Conservation (phyloP, 2,329 filamentous ascomycete genomes). For the Cytospora piceicola region DNA sequence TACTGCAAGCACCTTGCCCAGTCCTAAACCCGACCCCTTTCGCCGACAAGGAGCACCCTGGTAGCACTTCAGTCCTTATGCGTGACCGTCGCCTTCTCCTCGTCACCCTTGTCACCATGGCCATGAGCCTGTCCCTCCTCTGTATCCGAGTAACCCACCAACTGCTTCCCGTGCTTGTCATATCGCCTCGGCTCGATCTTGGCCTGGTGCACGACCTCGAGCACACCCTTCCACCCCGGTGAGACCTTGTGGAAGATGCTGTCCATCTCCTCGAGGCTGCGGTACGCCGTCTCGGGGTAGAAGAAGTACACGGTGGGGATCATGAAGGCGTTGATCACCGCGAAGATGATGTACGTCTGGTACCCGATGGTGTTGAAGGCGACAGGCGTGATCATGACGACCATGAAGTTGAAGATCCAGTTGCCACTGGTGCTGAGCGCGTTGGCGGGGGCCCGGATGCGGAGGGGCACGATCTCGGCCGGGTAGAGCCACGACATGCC, state of each 20-base stretch:
- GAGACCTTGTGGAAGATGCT: constrained; percentile 61
- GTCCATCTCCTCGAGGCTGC: constrained; percentile 70
- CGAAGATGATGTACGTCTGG: constrained; percentile 69
- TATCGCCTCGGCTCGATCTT: constrained; percentile 58
- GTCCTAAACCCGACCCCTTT: neutral
- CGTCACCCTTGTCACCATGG: neutral
- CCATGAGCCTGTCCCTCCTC: constrained; percentile 32
- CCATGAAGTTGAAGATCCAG: constrained; percentile 67
- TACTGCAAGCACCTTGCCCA: neutral
- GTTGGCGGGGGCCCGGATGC: constrained; percentile 60
- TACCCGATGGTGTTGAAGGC: constrained; percentile 61
- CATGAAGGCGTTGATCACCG: constrained; percentile 65
- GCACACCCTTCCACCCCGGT: constrained; percentile 45
- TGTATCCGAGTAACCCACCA: constrained; percentile 50
- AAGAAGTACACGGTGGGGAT: constrained; percentile 63
- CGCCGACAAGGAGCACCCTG: neutral
- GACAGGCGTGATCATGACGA: constrained; percentile 66
- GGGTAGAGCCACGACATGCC: constrained; percentile 64
- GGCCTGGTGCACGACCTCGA: constrained; percentile 48
- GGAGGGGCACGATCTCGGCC: constrained; percentile 58
- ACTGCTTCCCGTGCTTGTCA: constrained; percentile 61
- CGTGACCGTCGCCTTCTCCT: constrained; percentile 9
- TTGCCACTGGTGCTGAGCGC: constrained; percentile 59
- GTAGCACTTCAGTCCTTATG: neutral
- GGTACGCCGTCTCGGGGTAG: constrained; percentile 67